These are phyloP conservation scores for Lichtheimia ornata DNA, from an alignment of 371 early-diverging fungal species.

Conservation along the genomic window DNA sequence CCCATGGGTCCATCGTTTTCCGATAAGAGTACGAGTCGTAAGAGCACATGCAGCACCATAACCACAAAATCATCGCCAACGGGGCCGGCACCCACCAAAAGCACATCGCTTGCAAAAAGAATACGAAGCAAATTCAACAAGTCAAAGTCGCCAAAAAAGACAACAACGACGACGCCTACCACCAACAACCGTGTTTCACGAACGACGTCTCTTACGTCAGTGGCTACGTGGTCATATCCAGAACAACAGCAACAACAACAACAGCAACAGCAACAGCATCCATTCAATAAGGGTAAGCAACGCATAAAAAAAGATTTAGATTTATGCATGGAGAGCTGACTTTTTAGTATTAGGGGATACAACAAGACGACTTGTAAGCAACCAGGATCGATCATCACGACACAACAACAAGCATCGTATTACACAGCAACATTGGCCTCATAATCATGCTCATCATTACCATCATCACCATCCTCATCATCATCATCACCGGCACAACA, in stretches of 20 bases:
- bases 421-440: background rate
- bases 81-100: constrained; percentile 9
- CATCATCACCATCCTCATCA: background rate
- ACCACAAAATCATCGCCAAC: no score
- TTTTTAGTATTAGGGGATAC: no score
- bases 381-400: background rate
- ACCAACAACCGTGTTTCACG: background rate
- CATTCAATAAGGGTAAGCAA: no score
- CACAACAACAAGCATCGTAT: background rate
- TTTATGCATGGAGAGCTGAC: no score
- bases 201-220: background rate
- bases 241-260: no score
- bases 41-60: no score
- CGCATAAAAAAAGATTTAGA: no score
- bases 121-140: constrained; percentile 19
- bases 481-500: background rate
- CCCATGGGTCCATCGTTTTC: no score
- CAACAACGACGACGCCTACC: background rate
- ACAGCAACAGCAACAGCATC: no score
- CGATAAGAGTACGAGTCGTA: no score
- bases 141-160: constrained; percentile 2
- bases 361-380: background rate
- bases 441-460: constrained; percentile 7
- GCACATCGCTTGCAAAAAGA: constrained; percentile 15
- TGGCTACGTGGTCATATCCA: background rate